A percentile compares a stretch with the other conserved stretches of the same genome.
These are phyloP conservation scores for Erysimum cheiri DNA, from an alignment of 441 rosid species.

Conservation along the genomic window DNA sequence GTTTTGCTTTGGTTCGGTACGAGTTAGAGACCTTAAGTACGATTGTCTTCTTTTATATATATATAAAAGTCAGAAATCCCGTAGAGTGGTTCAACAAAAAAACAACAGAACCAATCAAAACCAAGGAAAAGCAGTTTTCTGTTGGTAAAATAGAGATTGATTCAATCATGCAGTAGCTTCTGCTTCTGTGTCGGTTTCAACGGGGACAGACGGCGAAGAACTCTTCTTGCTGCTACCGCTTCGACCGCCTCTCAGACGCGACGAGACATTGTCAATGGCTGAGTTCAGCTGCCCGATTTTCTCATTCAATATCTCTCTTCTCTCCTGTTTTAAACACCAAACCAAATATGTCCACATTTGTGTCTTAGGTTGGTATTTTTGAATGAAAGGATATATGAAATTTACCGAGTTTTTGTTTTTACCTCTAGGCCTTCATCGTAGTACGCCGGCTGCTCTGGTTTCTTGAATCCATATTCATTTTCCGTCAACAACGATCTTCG, in stretches of 20 bases:
- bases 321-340: neutral
- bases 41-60: no score
- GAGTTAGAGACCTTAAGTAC: no score
- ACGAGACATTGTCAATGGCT: constrained; percentile 83
- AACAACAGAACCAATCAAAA: neutral
- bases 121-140: neutral
- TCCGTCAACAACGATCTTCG: constrained; percentile 72
- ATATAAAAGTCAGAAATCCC: neutral
- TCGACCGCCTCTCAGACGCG: constrained; percentile 72
- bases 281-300: constrained; percentile 83
- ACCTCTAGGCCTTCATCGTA: constrained; percentile 82
- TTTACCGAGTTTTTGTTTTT: constrained; percentile 43
- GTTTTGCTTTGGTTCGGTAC: no score
- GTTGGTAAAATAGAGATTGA: neutral
- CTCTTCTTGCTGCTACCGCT: constrained; percentile 29
- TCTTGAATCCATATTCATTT: constrained; percentile 80
- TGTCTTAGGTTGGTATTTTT: neutral
- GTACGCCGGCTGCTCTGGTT: constrained; percentile 68
- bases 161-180: constrained; percentile 56
- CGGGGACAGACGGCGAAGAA: constrained; percentile 48
- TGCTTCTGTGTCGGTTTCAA: constrained; percentile 64
- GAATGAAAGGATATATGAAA: neutral
- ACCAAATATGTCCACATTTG: neutral
- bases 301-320: constrained; percentile 70
- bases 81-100: neutral